Percentiles rank a stretch among this genome's conserved stretches.
These are phyloP conservation scores for Sungouiella blattae DNA, from an alignment of 805 yeast species.

Conservation along the genomic window DNA sequence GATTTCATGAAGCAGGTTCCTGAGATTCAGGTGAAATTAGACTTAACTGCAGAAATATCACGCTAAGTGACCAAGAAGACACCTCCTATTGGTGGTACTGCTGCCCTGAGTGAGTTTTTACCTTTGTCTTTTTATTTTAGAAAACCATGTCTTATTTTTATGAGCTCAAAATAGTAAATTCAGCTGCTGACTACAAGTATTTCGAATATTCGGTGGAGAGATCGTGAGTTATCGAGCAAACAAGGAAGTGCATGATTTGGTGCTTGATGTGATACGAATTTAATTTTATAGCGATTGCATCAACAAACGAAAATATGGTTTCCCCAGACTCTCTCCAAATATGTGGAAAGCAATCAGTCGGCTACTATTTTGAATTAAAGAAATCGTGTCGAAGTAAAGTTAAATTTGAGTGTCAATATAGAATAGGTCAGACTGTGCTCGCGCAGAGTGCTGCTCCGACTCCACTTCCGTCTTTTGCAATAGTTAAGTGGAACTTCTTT, in stretches of 20 bases:
- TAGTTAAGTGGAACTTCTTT: conserved; percentile 68
- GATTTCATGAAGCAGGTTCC: conserved; percentile 20
- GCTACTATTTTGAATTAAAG: not conserved
- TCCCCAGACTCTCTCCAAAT: too few species aligned
- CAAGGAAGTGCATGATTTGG: too few species aligned
- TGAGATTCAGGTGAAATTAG: conserved; percentile 19
- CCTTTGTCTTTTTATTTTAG: conserved; percentile 12
- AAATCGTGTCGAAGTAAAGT: not conserved
- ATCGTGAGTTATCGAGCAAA: too few species aligned
- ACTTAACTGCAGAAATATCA: conserved; percentile 17
- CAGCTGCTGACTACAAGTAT: too few species aligned
- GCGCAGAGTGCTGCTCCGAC: conserved; percentile 98
- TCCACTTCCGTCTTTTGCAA: conserved; percentile 94
- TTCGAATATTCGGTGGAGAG: too few species aligned
- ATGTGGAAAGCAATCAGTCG: too few species aligned
- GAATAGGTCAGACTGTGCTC: conserved; percentile 14
- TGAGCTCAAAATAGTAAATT: too few species aligned
- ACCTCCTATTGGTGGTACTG: conserved; percentile 1
- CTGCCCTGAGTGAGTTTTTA: conserved; percentile 4
- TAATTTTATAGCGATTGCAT: too few species aligned
- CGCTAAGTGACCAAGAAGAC: conserved; percentile 4
- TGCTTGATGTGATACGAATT: too few species aligned
- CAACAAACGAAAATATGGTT: too few species aligned
- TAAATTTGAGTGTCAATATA: not conserved
- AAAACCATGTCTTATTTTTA: too few species aligned